These are phyloP conservation scores for Paecilomyces fulvus DNA, from an alignment of 2,329 filamentous ascomycete genomes.

Conservation along the genomic window DNA sequence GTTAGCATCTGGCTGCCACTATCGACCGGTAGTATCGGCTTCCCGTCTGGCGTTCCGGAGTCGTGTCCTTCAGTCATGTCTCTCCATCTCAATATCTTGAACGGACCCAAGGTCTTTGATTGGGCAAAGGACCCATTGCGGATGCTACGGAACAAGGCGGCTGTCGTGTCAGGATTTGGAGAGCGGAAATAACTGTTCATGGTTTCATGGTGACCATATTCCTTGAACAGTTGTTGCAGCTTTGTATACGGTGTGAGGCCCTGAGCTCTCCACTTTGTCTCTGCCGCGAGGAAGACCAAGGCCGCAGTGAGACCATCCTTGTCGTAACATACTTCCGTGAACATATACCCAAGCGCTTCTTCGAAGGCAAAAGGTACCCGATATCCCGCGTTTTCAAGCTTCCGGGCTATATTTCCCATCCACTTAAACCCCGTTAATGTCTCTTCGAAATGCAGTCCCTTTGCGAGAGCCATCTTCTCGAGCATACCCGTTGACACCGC, in stretches of 20 bases:
- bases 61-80: slow-evolving; percentile 56
- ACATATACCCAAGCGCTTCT: slow-evolving; percentile 61
- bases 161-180: slow-evolving; percentile 45
- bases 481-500: slow-evolving; percentile 59
- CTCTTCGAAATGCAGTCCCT: slow-evolving; percentile 51
- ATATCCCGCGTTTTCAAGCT: slow-evolving; percentile 43
- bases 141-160: slow-evolving; percentile 47
- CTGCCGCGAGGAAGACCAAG: slow-evolving; percentile 49
- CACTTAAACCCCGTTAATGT: slow-evolving; percentile 62
- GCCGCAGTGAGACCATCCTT: slow-evolving; percentile 58
- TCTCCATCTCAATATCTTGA: slow-evolving; percentile 50
- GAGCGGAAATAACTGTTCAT: slow-evolving; percentile 57
- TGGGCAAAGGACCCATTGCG: slow-evolving; percentile 36
- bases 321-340: slow-evolving; percentile 53
- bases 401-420: slow-evolving; percentile 53
- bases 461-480: slow-evolving; percentile 44
- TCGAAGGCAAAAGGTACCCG: slow-evolving; percentile 53
- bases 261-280: slow-evolving; percentile 42
- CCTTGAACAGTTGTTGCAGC: slow-evolving; percentile 48
- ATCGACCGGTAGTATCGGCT: slow-evolving; percentile 49
- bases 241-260: slow-evolving; percentile 50
- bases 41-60: slow-evolving; percentile 44
- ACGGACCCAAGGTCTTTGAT: slow-evolving; percentile 40
- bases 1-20: slow-evolving; percentile 56
- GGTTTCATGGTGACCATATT: slow-evolving; percentile 54